phyloP scores from a whole-genome alignment of 805 yeast genomes.

The Starmerella floris region DNA sequence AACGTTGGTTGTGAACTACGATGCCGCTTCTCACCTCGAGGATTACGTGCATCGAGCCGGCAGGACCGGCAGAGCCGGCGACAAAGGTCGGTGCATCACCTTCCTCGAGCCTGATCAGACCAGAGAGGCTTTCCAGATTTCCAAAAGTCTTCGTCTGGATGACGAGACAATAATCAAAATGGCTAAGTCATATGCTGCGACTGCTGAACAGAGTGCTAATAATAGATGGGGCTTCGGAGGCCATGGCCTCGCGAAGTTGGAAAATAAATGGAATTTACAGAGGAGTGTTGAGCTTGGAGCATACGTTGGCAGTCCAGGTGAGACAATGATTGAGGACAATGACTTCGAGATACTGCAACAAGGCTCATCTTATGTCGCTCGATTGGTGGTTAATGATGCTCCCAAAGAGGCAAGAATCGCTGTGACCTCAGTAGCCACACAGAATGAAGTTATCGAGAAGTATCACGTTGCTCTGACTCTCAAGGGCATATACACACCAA shows the following conservation, averaged over 20 bases:
- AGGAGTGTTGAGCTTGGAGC: constrained; percentile 32
- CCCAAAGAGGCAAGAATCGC: constrained; percentile 38
- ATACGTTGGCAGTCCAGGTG: not conserved
- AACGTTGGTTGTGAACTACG: constrained; percentile 67
- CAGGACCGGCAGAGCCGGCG: constrained; percentile 87
- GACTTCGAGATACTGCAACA: constrained; percentile 2
- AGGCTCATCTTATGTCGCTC: constrained; percentile 40
- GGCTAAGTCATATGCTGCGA: constrained; percentile 38
- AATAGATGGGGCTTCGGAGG: constrained; percentile 89
- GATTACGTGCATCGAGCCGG: constrained; percentile 96
- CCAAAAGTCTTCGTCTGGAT: constrained; percentile 50
- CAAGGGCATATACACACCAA: constrained; percentile 64
- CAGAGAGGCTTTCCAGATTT: constrained; percentile 52
- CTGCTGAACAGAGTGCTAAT: constrained; percentile 36
- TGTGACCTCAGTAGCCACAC: constrained; percentile 16
- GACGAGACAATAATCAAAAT: constrained; percentile 37
- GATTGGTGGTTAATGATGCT: constrained; percentile 66
- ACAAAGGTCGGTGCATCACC: constrained; percentile 61
- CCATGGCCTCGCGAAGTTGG: constrained; percentile 70
- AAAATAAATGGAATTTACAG: constrained; percentile 39
- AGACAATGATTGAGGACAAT: not conserved
- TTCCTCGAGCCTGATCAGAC: constrained; percentile 52
- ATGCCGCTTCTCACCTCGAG: constrained; percentile 77
- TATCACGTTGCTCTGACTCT: constrained; percentile 57
- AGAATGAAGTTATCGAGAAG: constrained; percentile 8